phyloP scores from a whole-genome alignment of 1,284 basidiomycete species.

The Fomitopsis palustris region DNA sequence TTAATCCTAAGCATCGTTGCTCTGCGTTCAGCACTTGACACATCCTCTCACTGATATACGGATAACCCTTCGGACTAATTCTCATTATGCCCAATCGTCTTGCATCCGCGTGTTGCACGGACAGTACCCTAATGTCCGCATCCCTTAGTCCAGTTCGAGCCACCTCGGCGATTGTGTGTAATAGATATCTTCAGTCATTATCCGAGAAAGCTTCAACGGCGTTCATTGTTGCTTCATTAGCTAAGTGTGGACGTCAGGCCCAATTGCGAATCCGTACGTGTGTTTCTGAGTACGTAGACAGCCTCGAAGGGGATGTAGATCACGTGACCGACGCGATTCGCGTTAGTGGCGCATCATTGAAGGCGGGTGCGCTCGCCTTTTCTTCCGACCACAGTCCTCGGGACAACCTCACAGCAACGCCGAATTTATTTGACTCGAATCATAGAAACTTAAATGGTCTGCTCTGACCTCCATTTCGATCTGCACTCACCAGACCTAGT shows the following conservation, averaged over 20 bases:
- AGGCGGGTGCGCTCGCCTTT: no score
- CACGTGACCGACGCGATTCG: not conserved
- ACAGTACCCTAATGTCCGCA: conserved; percentile 5
- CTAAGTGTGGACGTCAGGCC: no score
- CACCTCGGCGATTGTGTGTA: conserved; percentile 7
- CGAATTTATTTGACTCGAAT: no score
- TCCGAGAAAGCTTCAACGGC: not conserved
- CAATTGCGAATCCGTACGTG: no score
- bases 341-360: not conserved
- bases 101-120: conserved; percentile 4
- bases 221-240: no score
- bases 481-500: not conserved
- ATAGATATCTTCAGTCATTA: conserved; percentile 3
- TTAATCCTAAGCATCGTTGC: conserved; percentile 5
- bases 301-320: no score
- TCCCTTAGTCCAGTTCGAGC: not conserved
- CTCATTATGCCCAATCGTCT: conserved; percentile 2
- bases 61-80: conserved; percentile 6
- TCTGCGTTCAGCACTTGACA: not conserved
- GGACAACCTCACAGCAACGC: no score
- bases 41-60: conserved; percentile 1
- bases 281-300: no score
- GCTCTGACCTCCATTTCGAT: not conserved
- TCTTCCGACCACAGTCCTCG: no score
- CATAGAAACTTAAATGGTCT: no score